Percentiles rank a stretch among this genome's conserved stretches.
Conservation (phyloP, 805 yeast genomes). For the Metschnikowia amazonensis region DNA sequence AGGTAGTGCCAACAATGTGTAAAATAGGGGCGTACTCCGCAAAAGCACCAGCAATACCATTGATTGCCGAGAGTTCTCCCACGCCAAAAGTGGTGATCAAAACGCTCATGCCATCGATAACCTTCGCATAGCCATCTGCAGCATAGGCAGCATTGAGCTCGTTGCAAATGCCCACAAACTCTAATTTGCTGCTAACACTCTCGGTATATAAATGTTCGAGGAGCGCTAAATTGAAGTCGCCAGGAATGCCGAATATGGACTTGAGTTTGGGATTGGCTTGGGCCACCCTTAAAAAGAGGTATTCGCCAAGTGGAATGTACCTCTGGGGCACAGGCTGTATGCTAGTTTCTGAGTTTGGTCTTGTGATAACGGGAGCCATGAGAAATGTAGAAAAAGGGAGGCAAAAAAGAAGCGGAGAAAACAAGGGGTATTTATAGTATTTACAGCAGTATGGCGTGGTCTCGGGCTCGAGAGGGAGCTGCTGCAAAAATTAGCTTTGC, state of each 20-base stretch:
- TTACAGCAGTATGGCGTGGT: not conserved
- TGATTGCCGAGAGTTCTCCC: slow-evolving; percentile 81
- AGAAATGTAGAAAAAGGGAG: not conserved
- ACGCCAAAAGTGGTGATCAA: slow-evolving; percentile 78
- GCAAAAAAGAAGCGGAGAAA: not conserved
- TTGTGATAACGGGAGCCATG: slow-evolving; percentile 20
- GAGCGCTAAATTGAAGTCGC: slow-evolving; percentile 66
- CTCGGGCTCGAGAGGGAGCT: no score
- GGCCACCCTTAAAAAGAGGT: slow-evolving; percentile 53
- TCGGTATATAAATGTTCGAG: slow-evolving; percentile 62
- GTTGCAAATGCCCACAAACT: slow-evolving; percentile 82
- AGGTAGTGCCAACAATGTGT: slow-evolving; percentile 75
- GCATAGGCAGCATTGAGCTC: slow-evolving; percentile 88
- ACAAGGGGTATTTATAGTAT: not conserved
- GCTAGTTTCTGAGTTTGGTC: slow-evolving; percentile 11
- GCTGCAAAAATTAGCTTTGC: not conserved
- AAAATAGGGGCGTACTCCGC: slow-evolving; percentile 77
- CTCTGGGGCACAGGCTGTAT: not conserved
- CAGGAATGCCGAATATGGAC: slow-evolving; percentile 75
- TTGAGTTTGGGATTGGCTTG: slow-evolving; percentile 47
- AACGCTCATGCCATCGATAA: slow-evolving; percentile 58
- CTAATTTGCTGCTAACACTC: slow-evolving; percentile 39
- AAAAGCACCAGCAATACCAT: slow-evolving; percentile 78
- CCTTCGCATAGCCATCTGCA: slow-evolving; percentile 81
- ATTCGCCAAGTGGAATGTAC: slow-evolving; percentile 59